phyloP scores from a whole-genome alignment of 2,329 filamentous ascomycete genomes.

The Sarocladium oryzae region DNA sequence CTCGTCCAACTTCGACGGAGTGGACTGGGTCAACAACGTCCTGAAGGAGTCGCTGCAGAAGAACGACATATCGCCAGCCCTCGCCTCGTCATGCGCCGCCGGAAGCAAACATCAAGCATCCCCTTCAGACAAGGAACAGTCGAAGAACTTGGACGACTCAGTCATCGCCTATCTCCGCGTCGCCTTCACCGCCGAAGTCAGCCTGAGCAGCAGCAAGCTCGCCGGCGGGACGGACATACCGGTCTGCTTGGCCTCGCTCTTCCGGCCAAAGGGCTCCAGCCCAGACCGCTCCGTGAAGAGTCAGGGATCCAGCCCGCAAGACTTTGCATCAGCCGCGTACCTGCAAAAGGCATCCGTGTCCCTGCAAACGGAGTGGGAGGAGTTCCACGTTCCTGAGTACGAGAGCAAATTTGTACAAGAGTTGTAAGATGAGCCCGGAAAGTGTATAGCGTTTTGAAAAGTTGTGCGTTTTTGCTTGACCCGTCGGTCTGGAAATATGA shows the following conservation, averaged over 20 bases:
- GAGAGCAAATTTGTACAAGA: too few relatives aligned
- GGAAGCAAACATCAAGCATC: not conserved
- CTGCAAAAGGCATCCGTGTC: not conserved
- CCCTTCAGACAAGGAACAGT: not conserved
- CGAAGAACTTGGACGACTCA: not conserved
- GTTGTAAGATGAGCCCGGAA: too few relatives aligned
- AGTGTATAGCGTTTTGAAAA: too few relatives aligned
- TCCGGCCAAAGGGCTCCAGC: not conserved
- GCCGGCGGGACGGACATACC: not conserved
- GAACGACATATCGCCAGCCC: not conserved
- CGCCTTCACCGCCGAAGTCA: slow-evolving; percentile 1
- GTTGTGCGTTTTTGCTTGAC: too few relatives aligned
- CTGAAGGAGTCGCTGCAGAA: not conserved
- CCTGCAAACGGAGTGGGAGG: too few relatives aligned
- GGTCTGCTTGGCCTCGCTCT: not conserved
- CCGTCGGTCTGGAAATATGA: too few relatives aligned
- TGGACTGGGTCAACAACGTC: slow-evolving; percentile 1
- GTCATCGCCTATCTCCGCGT: not conserved
- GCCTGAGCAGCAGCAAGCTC: slow-evolving; percentile 4
- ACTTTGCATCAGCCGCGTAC: not conserved
- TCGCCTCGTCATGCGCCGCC: not conserved
- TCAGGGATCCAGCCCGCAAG: not conserved
- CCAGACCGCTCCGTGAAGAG: not conserved
- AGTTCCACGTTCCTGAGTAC: too few relatives aligned
- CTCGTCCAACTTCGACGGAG: not conserved